Conservation (phyloP, 805 yeast species). For the Candida corydali region DNA sequence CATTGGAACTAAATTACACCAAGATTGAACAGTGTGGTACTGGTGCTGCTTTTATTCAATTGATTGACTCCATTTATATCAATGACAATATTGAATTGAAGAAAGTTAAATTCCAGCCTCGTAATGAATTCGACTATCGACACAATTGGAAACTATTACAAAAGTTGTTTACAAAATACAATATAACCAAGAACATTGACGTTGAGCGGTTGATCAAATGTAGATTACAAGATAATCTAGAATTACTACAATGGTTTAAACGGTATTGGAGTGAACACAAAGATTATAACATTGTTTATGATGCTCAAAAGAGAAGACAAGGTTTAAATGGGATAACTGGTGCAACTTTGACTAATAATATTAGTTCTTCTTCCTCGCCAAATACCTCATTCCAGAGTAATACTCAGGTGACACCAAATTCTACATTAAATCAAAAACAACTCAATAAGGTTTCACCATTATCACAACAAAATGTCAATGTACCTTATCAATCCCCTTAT, state of each 20-base stretch:
- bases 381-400: not conserved
- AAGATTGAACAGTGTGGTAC: conserved; percentile 93
- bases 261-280: conserved; percentile 75
- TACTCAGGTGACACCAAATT: not conserved
- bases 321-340: conserved; percentile 14
- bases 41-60: conserved; percentile 93
- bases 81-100: conserved; percentile 78
- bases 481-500: conserved; percentile 2
- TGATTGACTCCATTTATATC: conserved; percentile 68
- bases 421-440: not conserved
- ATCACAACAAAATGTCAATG: not conserved
- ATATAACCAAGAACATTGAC: conserved; percentile 69
- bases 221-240: conserved; percentile 89
- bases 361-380: too few relatives aligned
- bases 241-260: conserved; percentile 89
- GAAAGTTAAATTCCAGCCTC: conserved; percentile 63
- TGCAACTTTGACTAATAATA: not conserved
- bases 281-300: conserved; percentile 60
- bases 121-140: conserved; percentile 70
- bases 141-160: conserved; percentile 85
- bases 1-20: conserved; percentile 58
- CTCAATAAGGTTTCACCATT: not conserved
- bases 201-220: conserved; percentile 83
- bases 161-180: conserved; percentile 66
- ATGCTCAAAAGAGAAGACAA: conserved; percentile 43